A percentile compares a stretch with the other conserved stretches of the same genome.
Conservation (phyloP, 2,329 filamentous ascomycete species). For the Aspergillus neotritici region DNA sequence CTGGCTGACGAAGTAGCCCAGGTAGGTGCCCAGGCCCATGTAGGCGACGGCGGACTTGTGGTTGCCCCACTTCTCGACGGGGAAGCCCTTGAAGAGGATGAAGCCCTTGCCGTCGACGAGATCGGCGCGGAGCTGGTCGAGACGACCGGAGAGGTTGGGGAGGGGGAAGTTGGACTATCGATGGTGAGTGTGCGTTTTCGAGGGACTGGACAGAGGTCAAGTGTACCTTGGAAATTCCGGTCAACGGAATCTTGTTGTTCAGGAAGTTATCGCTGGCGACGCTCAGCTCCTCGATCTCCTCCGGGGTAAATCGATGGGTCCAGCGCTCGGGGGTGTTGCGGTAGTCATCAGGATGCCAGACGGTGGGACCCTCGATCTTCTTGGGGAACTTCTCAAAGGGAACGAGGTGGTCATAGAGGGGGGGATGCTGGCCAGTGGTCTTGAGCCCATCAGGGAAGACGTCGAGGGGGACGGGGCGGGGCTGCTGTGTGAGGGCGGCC, state of each 20-base stretch:
- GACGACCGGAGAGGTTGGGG: conserved; percentile 49
- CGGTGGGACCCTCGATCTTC: conserved; percentile 64
- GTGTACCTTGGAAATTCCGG: conserved; percentile 59
- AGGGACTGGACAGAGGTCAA: neutral
- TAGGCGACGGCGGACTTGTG: conserved; percentile 82
- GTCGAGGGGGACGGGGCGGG: conserved; percentile 36
- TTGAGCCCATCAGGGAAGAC: conserved; percentile 62
- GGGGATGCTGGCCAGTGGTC: conserved; percentile 67
- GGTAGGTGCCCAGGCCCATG: conserved; percentile 78
- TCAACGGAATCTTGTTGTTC: conserved; percentile 58
- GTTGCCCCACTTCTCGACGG: conserved; percentile 67
- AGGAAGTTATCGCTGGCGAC: conserved; percentile 64
- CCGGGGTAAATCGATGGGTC: conserved; percentile 63
- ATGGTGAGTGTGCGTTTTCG: conserved; percentile 1
- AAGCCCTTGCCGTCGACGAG: conserved; percentile 83
- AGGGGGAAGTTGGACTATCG: conserved; percentile 56
- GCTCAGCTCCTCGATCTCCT: conserved; percentile 64
- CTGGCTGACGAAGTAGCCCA: conserved; percentile 83
- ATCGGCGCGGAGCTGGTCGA: conserved; percentile 56
- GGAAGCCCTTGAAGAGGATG: conserved; percentile 81
- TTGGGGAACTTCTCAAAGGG: conserved; percentile 67
- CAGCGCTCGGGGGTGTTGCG: conserved; percentile 59
- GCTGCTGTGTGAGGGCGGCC: conserved; percentile 36
- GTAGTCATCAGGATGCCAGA: conserved; percentile 66
- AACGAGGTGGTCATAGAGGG: conserved; percentile 58